These are phyloP conservation scores for Vitis rupestris DNA, from an alignment of 164 flowering plant genomes.

Conservation along the genomic window DNA sequence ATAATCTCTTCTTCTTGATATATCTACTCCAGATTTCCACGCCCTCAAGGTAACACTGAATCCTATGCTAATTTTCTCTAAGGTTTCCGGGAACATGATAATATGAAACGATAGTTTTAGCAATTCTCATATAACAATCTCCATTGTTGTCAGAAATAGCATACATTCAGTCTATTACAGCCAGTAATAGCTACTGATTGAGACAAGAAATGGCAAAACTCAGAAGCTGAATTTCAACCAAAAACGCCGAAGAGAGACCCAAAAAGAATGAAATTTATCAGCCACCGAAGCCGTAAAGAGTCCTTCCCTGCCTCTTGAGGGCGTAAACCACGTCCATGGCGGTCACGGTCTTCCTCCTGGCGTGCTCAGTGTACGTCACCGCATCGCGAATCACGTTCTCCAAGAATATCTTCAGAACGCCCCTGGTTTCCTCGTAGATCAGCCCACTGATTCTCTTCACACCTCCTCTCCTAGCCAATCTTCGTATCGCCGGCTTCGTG, in stretches of 20 bases:
- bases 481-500: conserved; percentile 26
- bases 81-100: no score
- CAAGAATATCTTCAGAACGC: conserved; percentile 21
- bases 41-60: no score
- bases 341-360: conserved; percentile 25
- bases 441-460: conserved; percentile 27
- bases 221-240: no score
- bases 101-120: no score
- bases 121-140: no score
- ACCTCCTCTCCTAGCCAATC: conserved; percentile 23
- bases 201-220: background rate
- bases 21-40: no score
- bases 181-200: background rate
- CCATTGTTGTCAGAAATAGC: no score
- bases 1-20: no score
- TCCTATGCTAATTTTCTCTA: no score
- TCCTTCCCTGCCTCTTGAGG: conserved; percentile 26
- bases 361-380: conserved; percentile 27
- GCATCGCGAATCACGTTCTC: conserved; percentile 28
- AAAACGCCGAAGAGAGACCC: background rate
- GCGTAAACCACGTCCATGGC: conserved; percentile 30
- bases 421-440: conserved; percentile 25
- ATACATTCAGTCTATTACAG: background rate
- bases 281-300: conserved; percentile 26
- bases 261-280: background rate